phyloP scores from a whole-genome alignment of 2,329 filamentous ascomycete species.

The Aspergillus sp. region DNA sequence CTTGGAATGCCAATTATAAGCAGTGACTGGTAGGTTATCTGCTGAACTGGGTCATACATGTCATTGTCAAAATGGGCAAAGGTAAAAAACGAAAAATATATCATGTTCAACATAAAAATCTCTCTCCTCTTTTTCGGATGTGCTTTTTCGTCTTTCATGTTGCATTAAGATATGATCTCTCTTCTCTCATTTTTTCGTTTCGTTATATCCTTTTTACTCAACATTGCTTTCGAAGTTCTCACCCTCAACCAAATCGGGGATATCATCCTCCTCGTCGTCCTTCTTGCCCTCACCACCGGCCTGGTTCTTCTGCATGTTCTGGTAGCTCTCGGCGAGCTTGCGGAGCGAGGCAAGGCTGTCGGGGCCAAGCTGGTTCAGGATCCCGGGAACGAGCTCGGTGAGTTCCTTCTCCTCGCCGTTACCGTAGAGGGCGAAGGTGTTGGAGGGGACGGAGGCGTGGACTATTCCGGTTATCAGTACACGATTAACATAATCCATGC shows the following conservation, averaged over 20 bases:
- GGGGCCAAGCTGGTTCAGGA: constrained; percentile 98
- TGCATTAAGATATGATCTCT: not conserved
- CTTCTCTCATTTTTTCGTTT: not conserved
- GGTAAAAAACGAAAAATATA: not conserved
- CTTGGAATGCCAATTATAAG: not conserved
- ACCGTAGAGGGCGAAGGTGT: constrained; percentile 99
- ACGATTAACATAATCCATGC: not conserved
- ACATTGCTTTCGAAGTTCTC: constrained; percentile 98
- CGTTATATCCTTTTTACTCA: constrained; percentile 55
- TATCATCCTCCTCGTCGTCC: constrained; percentile 75
- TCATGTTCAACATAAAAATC: not conserved
- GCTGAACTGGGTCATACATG: not conserved
- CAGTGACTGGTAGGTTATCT: not conserved
- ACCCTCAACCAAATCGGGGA: constrained; percentile 92
- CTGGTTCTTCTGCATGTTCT: constrained; percentile 95
- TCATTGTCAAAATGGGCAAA: not conserved
- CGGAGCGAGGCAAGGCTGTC: constrained; percentile 95
- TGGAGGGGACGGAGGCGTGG: constrained; percentile 91
- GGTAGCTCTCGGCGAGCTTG: constrained; percentile 98
- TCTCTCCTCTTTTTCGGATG: too few relatives aligned
- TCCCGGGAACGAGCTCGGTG: constrained; percentile 96
- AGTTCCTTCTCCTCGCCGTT: constrained; percentile 99
- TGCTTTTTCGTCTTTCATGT: not conserved
- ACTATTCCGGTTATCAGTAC: constrained; percentile 49
- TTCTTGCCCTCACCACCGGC: constrained; percentile 68